A percentile compares a stretch with the other conserved stretches of the same genome.
Evolutionary conservation across 2,329 filamentous ascomycete genomes (phyloP).

Genomic region (Verticillium isaacii): DNA sequence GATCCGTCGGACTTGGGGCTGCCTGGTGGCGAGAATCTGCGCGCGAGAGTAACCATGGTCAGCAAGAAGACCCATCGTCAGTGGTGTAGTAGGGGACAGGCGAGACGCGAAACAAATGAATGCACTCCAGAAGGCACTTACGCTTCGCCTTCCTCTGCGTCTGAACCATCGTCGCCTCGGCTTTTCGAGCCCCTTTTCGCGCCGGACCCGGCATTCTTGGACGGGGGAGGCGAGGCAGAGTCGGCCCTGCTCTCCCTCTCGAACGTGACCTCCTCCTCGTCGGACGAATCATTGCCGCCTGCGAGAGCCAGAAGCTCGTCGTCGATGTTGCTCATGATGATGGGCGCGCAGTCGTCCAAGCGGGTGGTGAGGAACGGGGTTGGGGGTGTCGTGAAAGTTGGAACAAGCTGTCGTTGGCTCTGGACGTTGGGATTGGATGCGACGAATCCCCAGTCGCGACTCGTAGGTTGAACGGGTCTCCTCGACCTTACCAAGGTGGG

Average conservation of each 20-base stretch:
- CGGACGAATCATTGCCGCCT: constrained; percentile 65
- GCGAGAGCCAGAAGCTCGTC: constrained; percentile 91
- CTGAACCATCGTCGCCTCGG: constrained; percentile 55
- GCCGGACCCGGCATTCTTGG: constrained; percentile 25
- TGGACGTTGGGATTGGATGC: neutral
- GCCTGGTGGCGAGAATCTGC: constrained; percentile 64
- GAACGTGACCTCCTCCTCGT: constrained; percentile 46
- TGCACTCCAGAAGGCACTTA: constrained; percentile 45
- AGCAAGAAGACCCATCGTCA: neutral
- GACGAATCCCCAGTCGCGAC: constrained; percentile 3
- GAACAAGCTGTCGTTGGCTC: neutral
- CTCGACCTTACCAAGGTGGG: too few relatives aligned
- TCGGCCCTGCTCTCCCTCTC: constrained; percentile 50
- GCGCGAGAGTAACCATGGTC: constrained; percentile 2
- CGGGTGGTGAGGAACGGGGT: neutral
- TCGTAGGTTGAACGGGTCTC: neutral
- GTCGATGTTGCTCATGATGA: constrained; percentile 49
- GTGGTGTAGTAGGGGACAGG: neutral
- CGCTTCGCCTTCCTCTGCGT: constrained; percentile 79
- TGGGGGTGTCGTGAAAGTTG: neutral
- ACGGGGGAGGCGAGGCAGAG: constrained; percentile 46
- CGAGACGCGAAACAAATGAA: neutral
- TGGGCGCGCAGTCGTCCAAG: neutral
- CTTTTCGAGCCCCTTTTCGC: constrained; percentile 38
- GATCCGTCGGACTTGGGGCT: constrained; percentile 74